Base-by-base conservation (phyloP, 495 filamentous ascomycete species). In the Neurospora sp. region DNA sequence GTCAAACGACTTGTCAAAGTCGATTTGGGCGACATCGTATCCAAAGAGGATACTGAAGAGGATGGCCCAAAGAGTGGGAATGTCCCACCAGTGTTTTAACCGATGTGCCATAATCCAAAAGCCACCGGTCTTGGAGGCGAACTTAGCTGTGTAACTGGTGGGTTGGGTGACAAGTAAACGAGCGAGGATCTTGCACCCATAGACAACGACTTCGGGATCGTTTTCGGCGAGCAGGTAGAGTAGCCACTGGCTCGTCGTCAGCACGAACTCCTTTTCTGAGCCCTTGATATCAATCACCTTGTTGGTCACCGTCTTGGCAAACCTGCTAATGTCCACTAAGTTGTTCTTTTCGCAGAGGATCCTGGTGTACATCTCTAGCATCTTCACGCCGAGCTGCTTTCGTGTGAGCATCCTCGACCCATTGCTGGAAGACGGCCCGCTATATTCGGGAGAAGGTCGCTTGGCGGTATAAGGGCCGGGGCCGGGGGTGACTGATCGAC, bases 291-390 rank as follows among this genome's bases (percentile, higher is more conserved):
- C 71, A 83, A 88, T 78, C 85, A 96, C 94, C 89, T 97, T 98
- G 75, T 95, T 97, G 38, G 96, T 98, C 4, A 98, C 95, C 2
- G 94, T 96, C 82, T 91, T 93, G 18, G 95, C 93, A 83, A 99
- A 99, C 76, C 92, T 95, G 77, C 88, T 89, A 70, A 97, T 89
- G 42, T 90, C 90, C n/a, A 78, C 81, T 16, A 84, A 80, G 73
- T 91, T 92, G 45, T 85, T 84, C 75, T 89, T 88, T 70, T 92
- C 89, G 76, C 93, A 97, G n/a, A 98, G 84, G 3, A 97, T 81
- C 40, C 91, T 84, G n/a, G 91, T 84, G 76, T 96, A 96, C 84
- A 98, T 88, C 74, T 91, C 89, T 48, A 99, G 83, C 71, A 98
- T 87, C 73, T 88, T 89, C 44, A 90, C 84, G 9, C 93, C 94